Conservation (phyloP, 2,329 filamentous ascomycete genomes). For the Pestalotiopsis sp. region DNA sequence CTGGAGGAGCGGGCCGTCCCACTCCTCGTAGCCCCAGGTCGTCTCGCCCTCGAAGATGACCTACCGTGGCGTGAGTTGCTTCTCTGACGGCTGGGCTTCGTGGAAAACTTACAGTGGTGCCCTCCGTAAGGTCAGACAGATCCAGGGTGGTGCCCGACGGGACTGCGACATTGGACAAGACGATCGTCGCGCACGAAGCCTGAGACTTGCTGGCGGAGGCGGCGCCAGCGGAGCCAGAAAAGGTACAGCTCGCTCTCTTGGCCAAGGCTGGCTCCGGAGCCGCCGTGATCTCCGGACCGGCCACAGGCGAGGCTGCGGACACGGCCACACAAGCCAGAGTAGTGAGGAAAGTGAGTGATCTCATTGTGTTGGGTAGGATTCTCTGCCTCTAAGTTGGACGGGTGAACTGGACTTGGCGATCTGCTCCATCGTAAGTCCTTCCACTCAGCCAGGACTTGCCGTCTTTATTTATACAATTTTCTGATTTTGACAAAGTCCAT, state of each 20-base stretch:
- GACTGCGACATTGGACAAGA: constrained; percentile 5
- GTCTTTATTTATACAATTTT: background rate
- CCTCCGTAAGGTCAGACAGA: constrained; percentile 21
- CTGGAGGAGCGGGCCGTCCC: constrained; percentile 11
- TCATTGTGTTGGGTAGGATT: background rate
- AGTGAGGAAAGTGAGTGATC: background rate
- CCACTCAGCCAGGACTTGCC: background rate
- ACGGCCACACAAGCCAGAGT: constrained; percentile 4
- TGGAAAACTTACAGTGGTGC: constrained; percentile 37
- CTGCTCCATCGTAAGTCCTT: background rate
- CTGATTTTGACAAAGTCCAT: background rate
- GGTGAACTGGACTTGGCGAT: background rate
- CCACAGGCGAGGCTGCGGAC: background rate
- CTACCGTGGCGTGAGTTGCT: constrained; percentile 13
- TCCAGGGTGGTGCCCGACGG: constrained; percentile 9
- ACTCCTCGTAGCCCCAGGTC: constrained; percentile 11
- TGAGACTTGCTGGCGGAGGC: constrained; percentile 12
- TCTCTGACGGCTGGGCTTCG: background rate
- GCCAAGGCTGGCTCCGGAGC: constrained; percentile 3
- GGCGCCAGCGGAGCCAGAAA: constrained; percentile 10
- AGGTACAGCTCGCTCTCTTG: constrained; percentile 12
- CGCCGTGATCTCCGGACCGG: constrained; percentile 6
- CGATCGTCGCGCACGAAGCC: constrained; percentile 12
- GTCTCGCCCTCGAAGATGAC: constrained; percentile 13
- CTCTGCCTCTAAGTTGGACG: background rate